Evolutionary conservation across 306 rosid genomes (phyloP).

Genomic region (Psophocarpus tetragonolobus): DNA sequence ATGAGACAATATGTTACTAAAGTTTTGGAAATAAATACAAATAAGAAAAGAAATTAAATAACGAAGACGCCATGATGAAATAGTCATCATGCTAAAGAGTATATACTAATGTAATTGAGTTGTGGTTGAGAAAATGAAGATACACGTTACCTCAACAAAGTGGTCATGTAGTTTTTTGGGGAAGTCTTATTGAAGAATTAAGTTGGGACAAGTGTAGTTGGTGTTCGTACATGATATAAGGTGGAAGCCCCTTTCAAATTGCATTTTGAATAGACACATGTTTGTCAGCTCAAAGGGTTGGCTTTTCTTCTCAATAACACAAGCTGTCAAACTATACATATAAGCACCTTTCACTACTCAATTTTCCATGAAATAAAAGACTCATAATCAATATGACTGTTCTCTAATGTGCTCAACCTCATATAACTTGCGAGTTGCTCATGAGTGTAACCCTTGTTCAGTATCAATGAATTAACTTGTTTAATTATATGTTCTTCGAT

Average conservation of each 20-base stretch:
- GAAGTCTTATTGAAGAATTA: background rate
- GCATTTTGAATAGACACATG: background rate
- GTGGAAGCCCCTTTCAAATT: too few species aligned
- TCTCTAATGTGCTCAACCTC: background rate
- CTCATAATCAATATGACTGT: background rate
- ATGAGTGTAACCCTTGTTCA: background rate
- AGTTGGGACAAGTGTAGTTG: slow-evolving; percentile 7
- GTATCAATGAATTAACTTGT: too few species aligned
- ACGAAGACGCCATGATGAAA: background rate
- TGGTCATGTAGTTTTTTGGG: slow-evolving; percentile 30
- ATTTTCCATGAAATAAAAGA: slow-evolving; percentile 3
- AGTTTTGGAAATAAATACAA: too few species aligned
- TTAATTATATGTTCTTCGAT: too few species aligned
- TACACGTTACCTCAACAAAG: background rate
- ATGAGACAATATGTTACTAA: too few species aligned
- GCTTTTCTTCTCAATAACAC: background rate
- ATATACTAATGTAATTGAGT: background rate
- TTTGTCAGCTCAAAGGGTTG: background rate
- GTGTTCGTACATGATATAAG: slow-evolving; percentile 18
- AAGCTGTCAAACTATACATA: background rate
- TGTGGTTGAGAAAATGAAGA: background rate
- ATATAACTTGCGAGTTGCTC: background rate
- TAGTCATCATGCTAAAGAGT: slow-evolving; percentile 18
- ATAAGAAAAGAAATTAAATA: background rate
- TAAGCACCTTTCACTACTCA: background rate